phyloP scores from a whole-genome alignment of 2,329 filamentous ascomycete species.

The Exophiala spinifera region DNA sequence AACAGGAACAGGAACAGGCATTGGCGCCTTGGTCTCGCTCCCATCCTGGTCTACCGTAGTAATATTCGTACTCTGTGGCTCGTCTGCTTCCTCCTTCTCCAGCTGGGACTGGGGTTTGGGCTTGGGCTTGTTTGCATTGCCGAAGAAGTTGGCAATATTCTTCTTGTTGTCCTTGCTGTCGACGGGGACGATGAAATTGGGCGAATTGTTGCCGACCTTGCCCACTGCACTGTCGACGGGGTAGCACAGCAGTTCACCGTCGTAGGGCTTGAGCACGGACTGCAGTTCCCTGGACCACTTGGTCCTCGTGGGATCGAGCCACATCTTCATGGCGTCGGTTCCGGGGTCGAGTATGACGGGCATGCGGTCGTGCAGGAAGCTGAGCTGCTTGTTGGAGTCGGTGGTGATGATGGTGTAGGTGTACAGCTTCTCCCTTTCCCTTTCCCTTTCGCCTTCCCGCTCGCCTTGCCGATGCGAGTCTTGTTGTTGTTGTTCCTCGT shows the following conservation, averaged over 20 bases:
- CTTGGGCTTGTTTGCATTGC: conserved; percentile 41
- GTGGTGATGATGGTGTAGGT: conserved; percentile 96
- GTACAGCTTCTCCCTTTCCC: conserved; percentile 73
- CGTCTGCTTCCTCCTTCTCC: conserved; percentile 35
- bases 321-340: conserved; percentile 65
- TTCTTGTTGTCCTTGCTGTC: conserved; percentile 83
- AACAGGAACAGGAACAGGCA: no score
- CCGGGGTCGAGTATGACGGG: conserved; percentile 82
- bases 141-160: conserved; percentile 93
- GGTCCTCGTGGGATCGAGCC: conserved; percentile 70
- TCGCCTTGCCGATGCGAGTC: no score
- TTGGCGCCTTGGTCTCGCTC: conserved; percentile 52
- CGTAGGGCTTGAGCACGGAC: conserved; percentile 71
- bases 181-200: conserved; percentile 76
- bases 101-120: conserved; percentile 13
- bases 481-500: conserved; percentile 69
- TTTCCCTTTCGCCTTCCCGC: no score
- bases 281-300: conserved; percentile 80
- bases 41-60: conserved; percentile 45
- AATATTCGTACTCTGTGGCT: no score
- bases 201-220: conserved; percentile 89
- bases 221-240: conserved; percentile 85
- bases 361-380: conserved; percentile 92
- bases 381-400: conserved; percentile 74
- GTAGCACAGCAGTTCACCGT: conserved; percentile 78